phyloP scores from a whole-genome alignment of 2,329 filamentous ascomycete species.

The Hysterium pulicare region DNA sequence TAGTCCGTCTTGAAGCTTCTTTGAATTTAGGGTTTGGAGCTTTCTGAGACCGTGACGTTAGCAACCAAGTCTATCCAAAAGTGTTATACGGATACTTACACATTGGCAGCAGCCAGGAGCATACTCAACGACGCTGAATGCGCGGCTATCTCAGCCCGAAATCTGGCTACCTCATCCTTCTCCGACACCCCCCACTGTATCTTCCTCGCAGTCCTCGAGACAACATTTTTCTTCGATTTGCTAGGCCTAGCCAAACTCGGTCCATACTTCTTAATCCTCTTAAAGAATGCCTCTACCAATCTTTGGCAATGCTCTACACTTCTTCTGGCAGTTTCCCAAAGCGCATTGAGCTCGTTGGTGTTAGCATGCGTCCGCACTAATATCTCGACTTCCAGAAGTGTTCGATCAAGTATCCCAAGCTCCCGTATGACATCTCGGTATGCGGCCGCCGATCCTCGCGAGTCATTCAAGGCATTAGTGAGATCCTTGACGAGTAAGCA shows the following conservation, averaged over 20 bases:
- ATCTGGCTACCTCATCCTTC: neutral
- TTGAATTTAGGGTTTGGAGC: neutral
- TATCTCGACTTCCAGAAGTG: neutral
- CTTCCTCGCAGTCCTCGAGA: neutral
- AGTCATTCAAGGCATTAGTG: neutral
- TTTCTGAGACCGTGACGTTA: neutral
- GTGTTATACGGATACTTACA: neutral
- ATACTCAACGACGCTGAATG: neutral
- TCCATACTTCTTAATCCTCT: neutral
- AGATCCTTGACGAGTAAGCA: slow-evolving; percentile 4
- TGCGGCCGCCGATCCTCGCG: neutral
- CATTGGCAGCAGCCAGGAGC: neutral
- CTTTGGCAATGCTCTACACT: neutral
- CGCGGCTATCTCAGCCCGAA: neutral
- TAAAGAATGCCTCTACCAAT: neutral
- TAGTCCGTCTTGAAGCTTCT: neutral
- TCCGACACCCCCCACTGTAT: neutral
- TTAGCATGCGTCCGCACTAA: neutral
- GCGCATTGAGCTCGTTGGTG: neutral
- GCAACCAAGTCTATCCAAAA: neutral
- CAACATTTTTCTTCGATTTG: neutral
- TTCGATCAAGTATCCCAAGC: neutral
- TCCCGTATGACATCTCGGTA: neutral
- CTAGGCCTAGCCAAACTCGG: too few relatives aligned
- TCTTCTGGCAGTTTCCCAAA: neutral